Evolutionary conservation across 768 basidiomycete species (phyloP), one percentile per base, ranked within the genome.

Genomic region (Erythrobasidium yunnanense): DNA sequence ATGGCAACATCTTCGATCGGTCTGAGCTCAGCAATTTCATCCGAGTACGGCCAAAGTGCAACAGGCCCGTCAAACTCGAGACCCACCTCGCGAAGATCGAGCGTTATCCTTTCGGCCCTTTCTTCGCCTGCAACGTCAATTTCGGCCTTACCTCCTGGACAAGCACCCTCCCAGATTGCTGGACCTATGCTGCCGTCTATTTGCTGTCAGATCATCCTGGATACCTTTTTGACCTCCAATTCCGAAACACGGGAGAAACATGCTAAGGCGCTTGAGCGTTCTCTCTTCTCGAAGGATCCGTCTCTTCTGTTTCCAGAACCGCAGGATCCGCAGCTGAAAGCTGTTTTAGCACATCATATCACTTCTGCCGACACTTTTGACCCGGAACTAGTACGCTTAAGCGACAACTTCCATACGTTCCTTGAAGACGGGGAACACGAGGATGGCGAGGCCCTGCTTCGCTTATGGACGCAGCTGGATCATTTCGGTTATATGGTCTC

Each of bases 401-500:
- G 47, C 46, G 67, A 68, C 22, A 34, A 32, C 17, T 49, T 68
- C 38, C 56, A 68, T 32, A 34, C 27, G 4, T 63, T 38, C 25
- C 62, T 68, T 4, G 57, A 63, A 18, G 33, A 27, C 15, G 57
- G 54, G n/a, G 57, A 22, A 4, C n/a, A 34, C 25, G 60, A 42
- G 25, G 35, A 23, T n/a, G 62, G 57, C 5, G 56, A 68, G 20
- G 23, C 20, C 34, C 33, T 68, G 2, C 22, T 68, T 2, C 57
- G 67, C n/a, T 34, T 63, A 34, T 65, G 57, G 46, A 58, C 56
- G 27, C 60, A 63, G 60, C 56, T 68, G 4, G 67, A 68, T 17
- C 57, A 58, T 23, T 68, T 68, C 29, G 30, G 49, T 13, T 47
- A 65, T 25, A 58, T 68, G 57, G 51, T 63, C 27, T 57, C 62